Conservation (phyloP, 2,329 filamentous ascomycete species). For the Macrophomina tecta region DNA sequence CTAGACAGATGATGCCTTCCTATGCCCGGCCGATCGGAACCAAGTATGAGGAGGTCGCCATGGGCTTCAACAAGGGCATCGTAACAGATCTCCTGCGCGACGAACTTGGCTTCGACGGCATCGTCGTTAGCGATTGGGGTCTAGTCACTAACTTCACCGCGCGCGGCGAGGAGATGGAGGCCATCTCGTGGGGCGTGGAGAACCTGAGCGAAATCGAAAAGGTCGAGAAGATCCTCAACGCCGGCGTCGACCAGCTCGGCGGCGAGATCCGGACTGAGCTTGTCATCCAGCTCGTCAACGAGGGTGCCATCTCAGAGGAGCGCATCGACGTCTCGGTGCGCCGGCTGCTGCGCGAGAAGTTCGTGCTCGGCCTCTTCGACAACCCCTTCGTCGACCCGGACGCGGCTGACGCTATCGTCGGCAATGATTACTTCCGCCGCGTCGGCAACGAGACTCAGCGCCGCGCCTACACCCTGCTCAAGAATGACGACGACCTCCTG, state of each 20-base stretch:
- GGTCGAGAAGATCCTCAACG: constrained; percentile 53
- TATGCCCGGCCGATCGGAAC: constrained; percentile 57
- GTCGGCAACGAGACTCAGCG: constrained; percentile 48
- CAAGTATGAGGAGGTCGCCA: constrained; percentile 55
- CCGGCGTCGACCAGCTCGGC: constrained; percentile 60
- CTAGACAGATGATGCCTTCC: constrained; percentile 60
- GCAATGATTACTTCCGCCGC: constrained; percentile 51
- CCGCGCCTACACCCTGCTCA: constrained; percentile 45
- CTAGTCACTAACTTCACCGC: constrained; percentile 56
- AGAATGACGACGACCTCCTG: constrained; percentile 41
- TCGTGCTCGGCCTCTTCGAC: constrained; percentile 59
- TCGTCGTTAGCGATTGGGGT: constrained; percentile 61
- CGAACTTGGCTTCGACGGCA: constrained; percentile 58
- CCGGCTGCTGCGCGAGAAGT: constrained; percentile 58
- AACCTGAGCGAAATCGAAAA: constrained; percentile 51
- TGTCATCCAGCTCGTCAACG: constrained; percentile 54
- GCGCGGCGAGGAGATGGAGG: constrained; percentile 53
- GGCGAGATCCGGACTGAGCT: constrained; percentile 58
- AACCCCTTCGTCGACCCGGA: constrained; percentile 57
- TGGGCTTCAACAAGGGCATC: constrained; percentile 59
- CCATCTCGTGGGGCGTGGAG: constrained; percentile 59
- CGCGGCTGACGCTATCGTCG: constrained; percentile 50
- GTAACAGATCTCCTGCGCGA: constrained; percentile 57
- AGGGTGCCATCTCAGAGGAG: constrained; percentile 49
- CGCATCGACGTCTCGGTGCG: constrained; percentile 56